These are phyloP conservation scores for Beauveria sp. DNA, from an alignment of 2,329 filamentous ascomycete species.

Conservation along the genomic window DNA sequence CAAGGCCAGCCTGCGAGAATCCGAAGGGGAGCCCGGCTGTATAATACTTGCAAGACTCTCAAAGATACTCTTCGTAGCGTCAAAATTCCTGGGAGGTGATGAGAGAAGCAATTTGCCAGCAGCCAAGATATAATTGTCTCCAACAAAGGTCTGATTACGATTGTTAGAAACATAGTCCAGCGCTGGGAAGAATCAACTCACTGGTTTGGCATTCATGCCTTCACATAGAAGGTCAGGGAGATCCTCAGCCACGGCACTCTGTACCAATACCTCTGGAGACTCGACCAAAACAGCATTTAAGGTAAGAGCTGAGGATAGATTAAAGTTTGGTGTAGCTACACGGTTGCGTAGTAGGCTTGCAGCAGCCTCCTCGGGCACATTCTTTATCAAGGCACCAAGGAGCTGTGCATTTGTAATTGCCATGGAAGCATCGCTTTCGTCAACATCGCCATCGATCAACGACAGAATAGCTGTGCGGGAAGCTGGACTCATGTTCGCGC, in stretches of 20 bases:
- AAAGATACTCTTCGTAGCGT: conserved; percentile 72
- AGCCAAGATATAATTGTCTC: conserved; percentile 82
- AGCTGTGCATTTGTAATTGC: conserved; percentile 86
- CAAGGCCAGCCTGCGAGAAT: conserved; percentile 78
- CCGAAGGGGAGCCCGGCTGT: conserved; percentile 67
- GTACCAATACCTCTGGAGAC: conserved; percentile 61
- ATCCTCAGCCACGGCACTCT: conserved; percentile 61
- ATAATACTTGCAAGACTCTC: conserved; percentile 69
- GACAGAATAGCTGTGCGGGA: conserved; percentile 80
- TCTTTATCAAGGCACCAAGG: conserved; percentile 82
- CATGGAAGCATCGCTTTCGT: conserved; percentile 69
- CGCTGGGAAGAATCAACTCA: conserved; percentile 35
- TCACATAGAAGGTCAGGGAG: conserved; percentile 69
- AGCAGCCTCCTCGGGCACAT: conserved; percentile 67
- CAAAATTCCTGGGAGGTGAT: conserved; percentile 61
- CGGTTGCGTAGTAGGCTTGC: conserved; percentile 55
- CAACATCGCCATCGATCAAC: conserved; percentile 78
- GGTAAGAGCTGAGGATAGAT: conserved; percentile 70
- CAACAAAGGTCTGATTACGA: conserved; percentile 61
- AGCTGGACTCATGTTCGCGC: conserved; percentile 86
- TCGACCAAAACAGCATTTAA: conserved; percentile 86
- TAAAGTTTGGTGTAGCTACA: conserved; percentile 70
- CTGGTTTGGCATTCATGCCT: conserved; percentile 69
- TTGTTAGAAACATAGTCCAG: background rate
- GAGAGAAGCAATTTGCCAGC: conserved; percentile 83